Conservation (phyloP, 169 alveolate genomes). For the Plasmodium malariae region DNA sequence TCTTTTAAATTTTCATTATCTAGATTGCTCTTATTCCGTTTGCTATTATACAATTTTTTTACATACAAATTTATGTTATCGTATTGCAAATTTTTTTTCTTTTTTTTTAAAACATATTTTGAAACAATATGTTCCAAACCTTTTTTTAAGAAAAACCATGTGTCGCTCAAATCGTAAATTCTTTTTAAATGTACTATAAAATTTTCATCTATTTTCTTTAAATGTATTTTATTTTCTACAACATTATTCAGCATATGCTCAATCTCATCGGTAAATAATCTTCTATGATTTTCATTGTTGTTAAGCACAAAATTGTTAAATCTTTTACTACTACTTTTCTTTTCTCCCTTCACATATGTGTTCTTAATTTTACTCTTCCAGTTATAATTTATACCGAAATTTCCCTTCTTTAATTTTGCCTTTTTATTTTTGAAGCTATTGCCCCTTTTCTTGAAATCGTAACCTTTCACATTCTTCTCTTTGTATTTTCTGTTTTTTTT, state of each 20-base stretch:
- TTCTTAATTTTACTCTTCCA: slow-evolving; percentile 38
- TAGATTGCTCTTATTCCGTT: background rate
- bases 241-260: slow-evolving; percentile 5
- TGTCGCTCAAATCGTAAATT: slow-evolving; percentile 7
- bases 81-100: slow-evolving; percentile 47
- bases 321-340: slow-evolving; percentile 11
- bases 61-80: slow-evolving; percentile 70
- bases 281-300: slow-evolving; percentile 1
- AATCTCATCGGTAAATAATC: background rate
- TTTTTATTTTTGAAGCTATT: slow-evolving; percentile 48
- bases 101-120: slow-evolving; percentile 70
- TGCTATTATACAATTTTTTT: slow-evolving; percentile 35
- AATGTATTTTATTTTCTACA: slow-evolving; percentile 29
- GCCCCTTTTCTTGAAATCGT: slow-evolving; percentile 36
- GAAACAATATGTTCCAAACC: slow-evolving; percentile 41
- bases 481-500: background rate
- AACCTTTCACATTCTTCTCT: slow-evolving; percentile 9
- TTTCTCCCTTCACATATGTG: slow-evolving; percentile 13
- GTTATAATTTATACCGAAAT: slow-evolving; percentile 8
- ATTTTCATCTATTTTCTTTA: slow-evolving; percentile 52
- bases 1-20: slow-evolving; percentile 8
- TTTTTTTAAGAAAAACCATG: slow-evolving; percentile 39
- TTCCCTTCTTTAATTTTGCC: slow-evolving; percentile 33
- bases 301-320: slow-evolving; percentile 37
- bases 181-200: slow-evolving; percentile 32